Evolutionary conservation across 345 rosid species (phyloP).

Genomic region (Schrenkiella parvula): DNA sequence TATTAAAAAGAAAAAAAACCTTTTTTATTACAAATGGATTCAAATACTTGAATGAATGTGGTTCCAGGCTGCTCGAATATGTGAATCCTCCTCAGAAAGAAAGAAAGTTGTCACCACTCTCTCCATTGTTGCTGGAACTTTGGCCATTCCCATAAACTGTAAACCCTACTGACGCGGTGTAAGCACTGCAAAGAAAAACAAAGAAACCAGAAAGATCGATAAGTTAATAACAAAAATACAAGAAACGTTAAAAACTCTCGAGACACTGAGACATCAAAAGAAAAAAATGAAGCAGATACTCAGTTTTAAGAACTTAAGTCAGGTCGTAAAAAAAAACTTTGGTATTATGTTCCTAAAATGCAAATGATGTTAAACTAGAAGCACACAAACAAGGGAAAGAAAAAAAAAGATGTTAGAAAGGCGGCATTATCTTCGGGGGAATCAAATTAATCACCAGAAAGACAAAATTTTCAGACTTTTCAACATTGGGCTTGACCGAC

Average conservation of each 20-base stretch:
- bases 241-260: background rate
- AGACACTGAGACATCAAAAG: background rate
- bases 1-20: background rate
- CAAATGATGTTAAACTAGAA: background rate
- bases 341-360: slow-evolving; percentile 13
- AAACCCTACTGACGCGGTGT: slow-evolving; percentile 52
- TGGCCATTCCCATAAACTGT: slow-evolving; percentile 17
- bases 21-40: slow-evolving; percentile 20
- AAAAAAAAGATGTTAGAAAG: slow-evolving; percentile 29
- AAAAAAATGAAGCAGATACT: background rate
- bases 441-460: slow-evolving; percentile 92
- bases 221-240: slow-evolving; percentile 11
- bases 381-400: background rate
- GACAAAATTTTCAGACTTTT: slow-evolving; percentile 78
- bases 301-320: background rate
- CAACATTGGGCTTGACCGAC: slow-evolving; percentile 68
- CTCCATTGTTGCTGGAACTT: slow-evolving; percentile 1
- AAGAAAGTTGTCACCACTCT: background rate
- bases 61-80: background rate
- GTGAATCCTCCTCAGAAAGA: background rate
- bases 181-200: slow-evolving; percentile 52
- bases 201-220: background rate
- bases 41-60: background rate
- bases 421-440: slow-evolving; percentile 48
- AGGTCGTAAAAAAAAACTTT: background rate